Percentiles rank a stretch among this genome's conserved stretches.
Conservation (phyloP, 257 asterid genomes). For the Striga asiatica region DNA sequence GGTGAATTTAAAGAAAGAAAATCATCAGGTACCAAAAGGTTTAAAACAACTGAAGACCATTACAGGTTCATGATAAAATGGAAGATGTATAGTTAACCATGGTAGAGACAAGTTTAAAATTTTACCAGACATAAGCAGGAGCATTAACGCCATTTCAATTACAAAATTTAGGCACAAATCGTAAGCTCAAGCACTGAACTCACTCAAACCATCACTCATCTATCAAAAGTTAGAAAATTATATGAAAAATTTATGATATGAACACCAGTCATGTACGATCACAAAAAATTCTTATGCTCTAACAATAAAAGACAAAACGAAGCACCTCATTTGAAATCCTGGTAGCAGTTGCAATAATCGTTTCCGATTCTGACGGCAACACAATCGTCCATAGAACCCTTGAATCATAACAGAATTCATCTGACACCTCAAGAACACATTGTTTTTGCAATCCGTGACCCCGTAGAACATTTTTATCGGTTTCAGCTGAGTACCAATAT, state of each 20-base stretch:
- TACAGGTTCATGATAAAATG: too few species aligned
- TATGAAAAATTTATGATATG: too few species aligned
- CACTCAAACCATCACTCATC: too few species aligned
- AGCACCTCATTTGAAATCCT: slow-evolving; percentile 76
- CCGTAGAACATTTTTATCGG: slow-evolving; percentile 48
- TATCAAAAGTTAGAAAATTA: too few species aligned
- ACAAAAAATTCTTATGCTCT: too few species aligned
- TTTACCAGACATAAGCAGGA: too few species aligned
- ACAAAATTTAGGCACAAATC: too few species aligned
- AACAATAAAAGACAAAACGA: slow-evolving; percentile 8
- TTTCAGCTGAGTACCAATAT: slow-evolving; percentile 85
- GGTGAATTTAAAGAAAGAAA: background rate
- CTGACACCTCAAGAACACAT: slow-evolving; percentile 38
- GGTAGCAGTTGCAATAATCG: slow-evolving; percentile 67
- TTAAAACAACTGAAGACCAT: background rate
- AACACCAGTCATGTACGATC: too few species aligned
- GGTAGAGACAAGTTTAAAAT: too few species aligned
- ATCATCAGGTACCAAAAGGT: slow-evolving; percentile 15
- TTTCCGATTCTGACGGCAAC: slow-evolving; percentile 83
- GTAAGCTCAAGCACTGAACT: too few species aligned
- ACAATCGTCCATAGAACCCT: slow-evolving; percentile 77
- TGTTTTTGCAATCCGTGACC: slow-evolving; percentile 61
- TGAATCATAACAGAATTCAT: slow-evolving; percentile 58
- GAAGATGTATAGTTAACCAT: too few species aligned
- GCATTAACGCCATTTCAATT: too few species aligned